Evolutionary conservation across 1,284 basidiomycete genomes (phyloP).

Genomic region (Bjerkandera adusta): DNA sequence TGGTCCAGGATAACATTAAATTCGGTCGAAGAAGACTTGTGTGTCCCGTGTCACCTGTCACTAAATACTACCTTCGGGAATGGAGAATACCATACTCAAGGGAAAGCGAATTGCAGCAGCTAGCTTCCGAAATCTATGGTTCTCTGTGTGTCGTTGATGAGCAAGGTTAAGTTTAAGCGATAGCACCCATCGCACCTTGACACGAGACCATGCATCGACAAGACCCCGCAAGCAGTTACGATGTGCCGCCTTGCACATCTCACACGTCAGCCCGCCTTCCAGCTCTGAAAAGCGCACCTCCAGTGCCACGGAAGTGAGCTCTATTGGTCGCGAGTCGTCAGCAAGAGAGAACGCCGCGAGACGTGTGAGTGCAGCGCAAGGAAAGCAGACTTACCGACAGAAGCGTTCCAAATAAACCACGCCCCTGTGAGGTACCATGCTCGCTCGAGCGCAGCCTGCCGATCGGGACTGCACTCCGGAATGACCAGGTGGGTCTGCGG

Average conservation of each 20-base stretch:
- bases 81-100: no score
- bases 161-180: no score
- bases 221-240: slow-evolving; percentile 59
- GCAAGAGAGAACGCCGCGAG: background rate
- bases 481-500: slow-evolving; percentile 31
- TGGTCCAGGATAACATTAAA: no score
- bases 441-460: slow-evolving; percentile 29
- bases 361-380: background rate
- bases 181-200: slow-evolving; percentile 50
- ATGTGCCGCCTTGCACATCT: slow-evolving; percentile 47
- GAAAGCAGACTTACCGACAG: slow-evolving; percentile 23
- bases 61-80: no score
- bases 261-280: slow-evolving; percentile 30
- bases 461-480: slow-evolving; percentile 23
- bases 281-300: slow-evolving; percentile 14
- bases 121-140: no score
- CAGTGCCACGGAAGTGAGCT: background rate
- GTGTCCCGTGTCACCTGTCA: no score
- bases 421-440: slow-evolving; percentile 36
- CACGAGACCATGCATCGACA: slow-evolving; percentile 64
- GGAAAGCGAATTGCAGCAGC: no score
- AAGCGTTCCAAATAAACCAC: slow-evolving; percentile 35
- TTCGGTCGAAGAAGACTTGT: no score
- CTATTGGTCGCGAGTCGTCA: background rate
- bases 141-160: no score